Percentiles rank a stretch among this genome's conserved stretches.
Evolutionary conservation across 805 yeast genomes (phyloP).

Genomic region (Candida dajiaensis): DNA sequence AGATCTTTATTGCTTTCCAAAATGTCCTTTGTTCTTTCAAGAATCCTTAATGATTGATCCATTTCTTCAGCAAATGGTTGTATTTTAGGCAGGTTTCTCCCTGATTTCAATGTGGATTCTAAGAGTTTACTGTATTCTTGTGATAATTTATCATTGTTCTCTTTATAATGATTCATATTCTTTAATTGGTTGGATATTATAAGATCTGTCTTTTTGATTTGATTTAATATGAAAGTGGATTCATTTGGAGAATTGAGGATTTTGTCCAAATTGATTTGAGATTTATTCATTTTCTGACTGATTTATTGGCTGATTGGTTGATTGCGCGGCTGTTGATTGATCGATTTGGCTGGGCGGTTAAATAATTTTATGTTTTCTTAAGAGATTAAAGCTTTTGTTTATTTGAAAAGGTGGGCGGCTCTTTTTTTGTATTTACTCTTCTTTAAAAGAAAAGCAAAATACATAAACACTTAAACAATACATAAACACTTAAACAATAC

Average conservation of each 20-base stretch:
- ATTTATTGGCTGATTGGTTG: too few relatives aligned
- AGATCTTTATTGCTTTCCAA: slow-evolving; percentile 25
- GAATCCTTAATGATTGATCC: slow-evolving; percentile 66
- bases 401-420: too few relatives aligned
- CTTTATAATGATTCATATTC: slow-evolving; percentile 9
- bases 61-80: slow-evolving; percentile 60
- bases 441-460: too few relatives aligned
- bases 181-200: slow-evolving; percentile 18
- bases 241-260: slow-evolving; percentile 4
- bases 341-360: too few relatives aligned
- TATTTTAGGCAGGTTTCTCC: slow-evolving; percentile 23
- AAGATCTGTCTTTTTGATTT: slow-evolving; percentile 18
- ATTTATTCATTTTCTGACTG: neutral
- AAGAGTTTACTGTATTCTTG: slow-evolving; percentile 8
- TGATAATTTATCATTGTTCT: slow-evolving; percentile 4
- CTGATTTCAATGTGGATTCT: neutral
- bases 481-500: too few relatives aligned
- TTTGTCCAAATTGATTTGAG: neutral
- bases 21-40: slow-evolving; percentile 49
- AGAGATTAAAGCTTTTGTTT: too few relatives aligned
- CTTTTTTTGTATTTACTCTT: too few relatives aligned
- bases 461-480: too few relatives aligned
- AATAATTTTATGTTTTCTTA: too few relatives aligned
- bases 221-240: slow-evolving; percentile 5
- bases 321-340: too few relatives aligned